Evolutionary conservation across 257 asterid genomes (phyloP).

Genomic region (Solanum etuberosum): DNA sequence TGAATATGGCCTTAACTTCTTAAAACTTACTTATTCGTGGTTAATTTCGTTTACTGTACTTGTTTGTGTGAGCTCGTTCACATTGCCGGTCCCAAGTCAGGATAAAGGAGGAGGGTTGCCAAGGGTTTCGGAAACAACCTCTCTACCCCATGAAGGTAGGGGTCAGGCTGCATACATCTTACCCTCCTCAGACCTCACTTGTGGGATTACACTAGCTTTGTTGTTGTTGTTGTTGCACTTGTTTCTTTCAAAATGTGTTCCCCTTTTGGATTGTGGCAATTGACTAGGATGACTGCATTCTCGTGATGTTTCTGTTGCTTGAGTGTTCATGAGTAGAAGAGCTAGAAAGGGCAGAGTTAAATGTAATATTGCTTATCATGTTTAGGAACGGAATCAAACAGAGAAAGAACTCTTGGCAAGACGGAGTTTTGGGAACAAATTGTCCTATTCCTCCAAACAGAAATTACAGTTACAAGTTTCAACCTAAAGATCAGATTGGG

Average conservation of each 20-base stretch:
- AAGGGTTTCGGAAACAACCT: not conserved
- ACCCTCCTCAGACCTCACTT: not conserved
- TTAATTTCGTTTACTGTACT: not conserved
- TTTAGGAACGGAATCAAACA: slow-evolving; percentile 75
- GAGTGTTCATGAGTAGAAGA: not conserved
- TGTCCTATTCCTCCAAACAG: slow-evolving; percentile 63
- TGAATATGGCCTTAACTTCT: not conserved
- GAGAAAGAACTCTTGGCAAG: slow-evolving; percentile 87
- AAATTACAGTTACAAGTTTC: slow-evolving; percentile 68
- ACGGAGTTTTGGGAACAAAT: slow-evolving; percentile 75
- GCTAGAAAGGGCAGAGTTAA: not conserved
- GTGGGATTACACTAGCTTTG: not conserved
- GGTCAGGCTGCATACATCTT: not conserved
- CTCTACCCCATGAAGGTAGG: not conserved
- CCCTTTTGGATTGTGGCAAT: not conserved
- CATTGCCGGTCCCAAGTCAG: not conserved
- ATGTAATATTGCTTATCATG: not conserved
- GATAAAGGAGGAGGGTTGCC: not conserved
- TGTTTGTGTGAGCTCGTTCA: not conserved
- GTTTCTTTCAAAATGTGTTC: not conserved
- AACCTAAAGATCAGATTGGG: slow-evolving; percentile 74
- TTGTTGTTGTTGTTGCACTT: not conserved
- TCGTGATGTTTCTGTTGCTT: not conserved
- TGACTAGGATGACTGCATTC: not conserved
- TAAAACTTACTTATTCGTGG: not conserved